phyloP scores from a whole-genome alignment of 176 grass and related monocot genomes.

The Carex parvula region DNA sequence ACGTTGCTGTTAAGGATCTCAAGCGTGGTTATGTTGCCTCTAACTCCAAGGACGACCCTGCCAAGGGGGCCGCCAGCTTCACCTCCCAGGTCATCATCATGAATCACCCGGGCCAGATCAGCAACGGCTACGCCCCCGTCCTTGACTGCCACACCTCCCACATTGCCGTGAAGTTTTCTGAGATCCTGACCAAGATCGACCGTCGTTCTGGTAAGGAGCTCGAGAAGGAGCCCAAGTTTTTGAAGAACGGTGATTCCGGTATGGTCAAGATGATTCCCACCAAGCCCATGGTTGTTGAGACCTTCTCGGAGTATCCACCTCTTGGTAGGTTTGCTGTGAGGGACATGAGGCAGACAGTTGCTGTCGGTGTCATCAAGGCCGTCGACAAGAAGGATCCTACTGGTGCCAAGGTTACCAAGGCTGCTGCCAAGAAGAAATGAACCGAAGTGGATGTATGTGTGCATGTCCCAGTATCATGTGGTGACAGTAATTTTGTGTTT shows the following conservation, averaged over 20 bases:
- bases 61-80: slow-evolving; percentile 27
- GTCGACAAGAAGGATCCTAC: slow-evolving; percentile 32
- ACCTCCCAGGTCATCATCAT: slow-evolving; percentile 34
- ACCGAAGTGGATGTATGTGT: neutral
- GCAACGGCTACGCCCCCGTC: slow-evolving; percentile 15
- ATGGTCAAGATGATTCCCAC: slow-evolving; percentile 36
- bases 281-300: slow-evolving; percentile 35
- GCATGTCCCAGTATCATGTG: no score
- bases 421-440: slow-evolving; percentile 45
- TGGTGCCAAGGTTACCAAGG: slow-evolving; percentile 40
- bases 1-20: slow-evolving; percentile 31
- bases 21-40: slow-evolving; percentile 32
- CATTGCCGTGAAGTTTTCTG: slow-evolving; percentile 31
- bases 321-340: slow-evolving; percentile 30
- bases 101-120: slow-evolving; percentile 29
- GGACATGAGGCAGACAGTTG: slow-evolving; percentile 31
- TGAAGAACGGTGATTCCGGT: slow-evolving; percentile 28
- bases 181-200: slow-evolving; percentile 30
- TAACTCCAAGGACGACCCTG: slow-evolving; percentile 29
- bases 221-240: slow-evolving; percentile 29
- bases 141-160: slow-evolving; percentile 19
- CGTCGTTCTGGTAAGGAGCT: slow-evolving; percentile 26
- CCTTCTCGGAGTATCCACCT: slow-evolving; percentile 25
- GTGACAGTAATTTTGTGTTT: neutral
- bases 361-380: slow-evolving; percentile 23